Evolutionary conservation across 208 protist genomes (phyloP), one percentile per base, ranked within the genome.

Genomic region (Willaertia magna): DNA sequence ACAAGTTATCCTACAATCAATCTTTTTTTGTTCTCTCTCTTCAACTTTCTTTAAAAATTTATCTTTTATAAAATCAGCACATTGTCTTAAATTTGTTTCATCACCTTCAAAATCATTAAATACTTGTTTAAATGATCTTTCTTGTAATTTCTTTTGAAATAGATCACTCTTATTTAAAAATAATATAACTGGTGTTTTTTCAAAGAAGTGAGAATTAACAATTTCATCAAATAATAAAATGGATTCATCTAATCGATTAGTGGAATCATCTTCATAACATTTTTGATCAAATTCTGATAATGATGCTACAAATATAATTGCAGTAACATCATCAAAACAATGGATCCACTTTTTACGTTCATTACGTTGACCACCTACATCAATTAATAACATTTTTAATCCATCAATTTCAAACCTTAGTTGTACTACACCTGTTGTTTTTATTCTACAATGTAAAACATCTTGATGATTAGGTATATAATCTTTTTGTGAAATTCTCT

Each of bases 91-190:
- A 51, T 47, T 42, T 6, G n/a, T 76, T 2, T 40, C n/a, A 34
- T 22, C 42, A 40, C 92, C 92, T 74, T 74, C 88, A 89, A 95
- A 96, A 46, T 94, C 91, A 12, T 90, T 87, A 85, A 96, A 96
- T 49, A 85, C 90, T n/a, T 86, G 46, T 39, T 39, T 88, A n/a
- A 96, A 87, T 16, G 86, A 44, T 43, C 55, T 89, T 42, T 82
- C 44, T 16, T 79, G 52, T n/a, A 96, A 89, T 87, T 96, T 96
- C 49, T 93, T 84, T 49, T 81, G 47, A 84, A 96, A 95, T 0
- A 96, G 85, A 87, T 96, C 94, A 34, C 52, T 92, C 85, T 96
- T 96, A 88, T 96, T 96, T 14, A 95, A 84, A 81, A 96, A 95
- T 34, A 96, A 86, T 40, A 96, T 92, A 85, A 95, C 88, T 30